Percentiles rank a stretch among this genome's conserved stretches.
phyloP scores from a whole-genome alignment of 2,329 filamentous ascomycete species.

The Boeremia exigua region DNA sequence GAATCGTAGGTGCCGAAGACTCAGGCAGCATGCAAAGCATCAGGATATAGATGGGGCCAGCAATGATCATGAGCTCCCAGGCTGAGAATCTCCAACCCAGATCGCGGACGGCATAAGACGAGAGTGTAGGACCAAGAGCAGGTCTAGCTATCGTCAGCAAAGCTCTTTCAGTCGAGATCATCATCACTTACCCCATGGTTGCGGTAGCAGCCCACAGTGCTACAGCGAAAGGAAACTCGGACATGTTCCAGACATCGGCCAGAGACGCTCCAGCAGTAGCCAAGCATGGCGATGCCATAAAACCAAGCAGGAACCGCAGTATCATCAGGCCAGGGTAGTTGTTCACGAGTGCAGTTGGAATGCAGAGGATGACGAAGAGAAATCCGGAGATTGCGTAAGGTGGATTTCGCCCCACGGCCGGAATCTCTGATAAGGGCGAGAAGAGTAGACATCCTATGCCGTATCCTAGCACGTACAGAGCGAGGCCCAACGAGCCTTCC shows the following conservation, averaged over 20 bases:
- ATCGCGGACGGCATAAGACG: constrained; percentile 74
- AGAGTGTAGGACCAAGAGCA: constrained; percentile 66
- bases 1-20: constrained; percentile 73
- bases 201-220: constrained; percentile 50
- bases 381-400: constrained; percentile 72
- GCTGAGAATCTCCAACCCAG: constrained; percentile 82
- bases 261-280: constrained; percentile 45
- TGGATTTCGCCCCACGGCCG: constrained; percentile 68
- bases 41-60: constrained; percentile 72
- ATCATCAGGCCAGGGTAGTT: constrained; percentile 70
- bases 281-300: constrained; percentile 44
- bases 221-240: constrained; percentile 51
- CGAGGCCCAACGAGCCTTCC: constrained; percentile 62
- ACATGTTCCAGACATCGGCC: constrained; percentile 45
- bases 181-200: constrained; percentile 52
- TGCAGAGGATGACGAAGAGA: constrained; percentile 69
- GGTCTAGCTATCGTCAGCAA: constrained; percentile 50
- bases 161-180: rapidly evolving
- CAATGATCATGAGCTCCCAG: constrained; percentile 81
- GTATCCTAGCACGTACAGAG: constrained; percentile 66
- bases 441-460: constrained; percentile 69
- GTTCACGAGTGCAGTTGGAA: constrained; percentile 67
- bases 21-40: constrained; percentile 85
- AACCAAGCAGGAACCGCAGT: constrained; percentile 46
- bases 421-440: constrained; percentile 70